phyloP scores from a whole-genome alignment of 108 stramenopile genomes.

The Epipyxis sp. region DNA sequence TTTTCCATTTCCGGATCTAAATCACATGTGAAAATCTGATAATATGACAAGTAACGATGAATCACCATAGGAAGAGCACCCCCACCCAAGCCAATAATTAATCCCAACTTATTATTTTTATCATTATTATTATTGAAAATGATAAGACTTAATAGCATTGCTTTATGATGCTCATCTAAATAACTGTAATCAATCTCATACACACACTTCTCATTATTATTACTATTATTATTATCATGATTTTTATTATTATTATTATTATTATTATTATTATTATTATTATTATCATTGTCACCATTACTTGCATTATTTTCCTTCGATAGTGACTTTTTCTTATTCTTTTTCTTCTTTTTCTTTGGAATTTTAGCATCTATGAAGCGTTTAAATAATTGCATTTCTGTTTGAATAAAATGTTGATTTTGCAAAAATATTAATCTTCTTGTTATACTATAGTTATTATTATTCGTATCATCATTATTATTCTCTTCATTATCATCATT shows the following conservation, averaged over 20 bases:
- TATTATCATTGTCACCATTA: background rate
- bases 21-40: no score
- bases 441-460: background rate
- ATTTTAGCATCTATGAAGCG: background rate
- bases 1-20: no score
- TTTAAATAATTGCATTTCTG: conserved; percentile 2
- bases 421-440: conserved; percentile 24
- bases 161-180: background rate
- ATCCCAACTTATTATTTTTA: background rate
- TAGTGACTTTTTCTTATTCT: background rate
- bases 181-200: background rate
- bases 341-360: background rate
- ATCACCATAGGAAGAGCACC: conserved; percentile 15
- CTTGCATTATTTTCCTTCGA: background rate
- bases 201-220: background rate
- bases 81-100: conserved; percentile 29
- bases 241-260: no score
- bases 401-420: conserved; percentile 32
- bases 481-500: background rate
- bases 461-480: no score
- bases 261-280: no score
- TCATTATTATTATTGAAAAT: background rate
- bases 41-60: no score
- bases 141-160: background rate
- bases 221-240: no score